These are phyloP conservation scores for Cyberlindnera lachancei DNA, from an alignment of 805 yeast genomes.

Conservation along the genomic window DNA sequence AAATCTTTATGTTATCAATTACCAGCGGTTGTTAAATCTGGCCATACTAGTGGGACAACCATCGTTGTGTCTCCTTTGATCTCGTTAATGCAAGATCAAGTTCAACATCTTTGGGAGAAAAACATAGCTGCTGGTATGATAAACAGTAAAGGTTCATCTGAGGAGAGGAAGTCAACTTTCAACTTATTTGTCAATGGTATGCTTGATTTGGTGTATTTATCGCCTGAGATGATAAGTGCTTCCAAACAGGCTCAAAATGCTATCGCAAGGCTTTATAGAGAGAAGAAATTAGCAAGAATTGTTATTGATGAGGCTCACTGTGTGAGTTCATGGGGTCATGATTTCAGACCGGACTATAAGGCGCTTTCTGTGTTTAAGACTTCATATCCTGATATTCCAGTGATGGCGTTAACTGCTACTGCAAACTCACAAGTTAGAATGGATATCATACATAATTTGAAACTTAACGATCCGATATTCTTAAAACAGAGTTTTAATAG, in stretches of 20 bases:
- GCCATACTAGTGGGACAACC: conserved; percentile 75
- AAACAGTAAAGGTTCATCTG: conserved; percentile 62
- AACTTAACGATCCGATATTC: conserved; percentile 51
- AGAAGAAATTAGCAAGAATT: conserved; percentile 62
- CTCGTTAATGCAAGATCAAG: conserved; percentile 97
- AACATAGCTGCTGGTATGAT: conserved; percentile 83
- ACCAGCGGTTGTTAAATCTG: conserved; percentile 78
- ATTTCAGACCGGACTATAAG: conserved; percentile 93
- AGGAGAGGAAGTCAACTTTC: conserved; percentile 56
- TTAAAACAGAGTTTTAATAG: conserved; percentile 91
- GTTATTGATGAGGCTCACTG: conserved; percentile 98
- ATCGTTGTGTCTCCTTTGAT: conserved; percentile 91
- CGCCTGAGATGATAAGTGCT: conserved; percentile 90
- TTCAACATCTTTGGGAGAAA: conserved; percentile 61
- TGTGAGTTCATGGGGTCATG: conserved; percentile 98
- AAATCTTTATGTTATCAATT: conserved; percentile 92
- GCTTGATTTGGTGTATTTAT: conserved; percentile 72
- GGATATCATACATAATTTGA: conserved; percentile 78
- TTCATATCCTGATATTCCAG: conserved; percentile 72
- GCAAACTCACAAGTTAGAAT: conserved; percentile 85
- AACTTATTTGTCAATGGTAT: conserved; percentile 56
- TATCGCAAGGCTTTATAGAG: conserved; percentile 48
- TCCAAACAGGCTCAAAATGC: conserved; percentile 62
- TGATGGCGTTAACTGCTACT: conserved; percentile 96
- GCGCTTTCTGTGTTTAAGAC: conserved; percentile 65